Base-by-base conservation (phyloP, 2,329 filamentous ascomycete genomes). In the Cladophialophora exuberans region DNA sequence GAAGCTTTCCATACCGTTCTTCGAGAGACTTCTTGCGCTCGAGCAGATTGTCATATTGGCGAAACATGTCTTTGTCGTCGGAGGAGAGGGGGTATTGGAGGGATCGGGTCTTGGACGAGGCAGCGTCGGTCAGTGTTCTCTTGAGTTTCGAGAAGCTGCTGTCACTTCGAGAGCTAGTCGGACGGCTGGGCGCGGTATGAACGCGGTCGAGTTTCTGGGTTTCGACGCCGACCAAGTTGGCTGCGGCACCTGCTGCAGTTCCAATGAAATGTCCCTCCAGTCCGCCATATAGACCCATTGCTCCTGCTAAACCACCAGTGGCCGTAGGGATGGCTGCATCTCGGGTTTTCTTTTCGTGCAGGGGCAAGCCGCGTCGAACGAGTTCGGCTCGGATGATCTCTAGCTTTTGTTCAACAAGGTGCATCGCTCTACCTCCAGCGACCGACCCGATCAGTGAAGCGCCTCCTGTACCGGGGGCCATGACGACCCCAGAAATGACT, bases 371-470 rank as follows among this genome's bases (percentile, higher is more conserved):
- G n/a, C 48, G 48, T 3, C 48, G 22, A 7, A 11, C 35, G 22
- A 51, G 28, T 9, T 51, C 48, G 38, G 48, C 36, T 33, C 48
- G 48, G 5, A 51, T 26, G 6, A 43, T 20, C 25, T 42, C 38
- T 6, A 51, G 48, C 20, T 51, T 51, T 20, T 43, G 48, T n/a
- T 51, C 48, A 3, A 43, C 48, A 1, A 51, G 36, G 36, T 51
- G 36, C 15, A 51, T 51, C n/a, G 17, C 31, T 17, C 48, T 22
- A 6, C 48, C 48, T n/a, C 25, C 38, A 6, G 48, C 48, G 3
- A 51, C 48, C 5, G 36, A 42, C 13, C 48, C 38, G 2, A 51
- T 18, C 13, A 43, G 26, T 18, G 38, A 51, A 31, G 36, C 48
- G 13, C 48, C 48, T 35, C 48, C 48, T 3, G 48, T 51, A 6